A percentile compares a stretch with the other conserved stretches of the same genome.
These are phyloP conservation scores for Conticribra weissflogii DNA, from an alignment of 108 stramenopile genomes.

Conservation along the genomic window DNA sequence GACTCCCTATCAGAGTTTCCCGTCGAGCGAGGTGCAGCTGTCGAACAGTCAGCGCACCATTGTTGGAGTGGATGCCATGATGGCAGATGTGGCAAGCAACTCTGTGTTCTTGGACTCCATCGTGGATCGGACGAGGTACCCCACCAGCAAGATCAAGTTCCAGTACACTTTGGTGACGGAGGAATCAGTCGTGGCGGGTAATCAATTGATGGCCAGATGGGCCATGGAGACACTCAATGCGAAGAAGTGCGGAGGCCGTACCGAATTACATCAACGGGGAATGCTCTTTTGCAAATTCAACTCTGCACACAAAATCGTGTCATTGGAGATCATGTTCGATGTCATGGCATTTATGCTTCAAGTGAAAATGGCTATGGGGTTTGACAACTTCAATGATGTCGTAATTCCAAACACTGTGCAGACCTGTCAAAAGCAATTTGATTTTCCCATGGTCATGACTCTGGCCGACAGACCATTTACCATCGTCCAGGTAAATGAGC, in stretches of 20 bases:
- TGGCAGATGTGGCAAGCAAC: slow-evolving; percentile 91
- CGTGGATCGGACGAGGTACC: slow-evolving; percentile 76
- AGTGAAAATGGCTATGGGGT: slow-evolving; percentile 91
- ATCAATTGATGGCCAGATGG: slow-evolving; percentile 96
- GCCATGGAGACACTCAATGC: slow-evolving; percentile 91
- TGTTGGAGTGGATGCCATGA: slow-evolving; percentile 93
- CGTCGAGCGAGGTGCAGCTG: slow-evolving; percentile 89
- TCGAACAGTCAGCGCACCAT: slow-evolving; percentile 91
- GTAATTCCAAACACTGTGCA: slow-evolving; percentile 89
- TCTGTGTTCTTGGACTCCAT: slow-evolving; percentile 82
- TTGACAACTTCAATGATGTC: slow-evolving; percentile 73
- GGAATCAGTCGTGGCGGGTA: slow-evolving; percentile 87
- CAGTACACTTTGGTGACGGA: slow-evolving; percentile 90
- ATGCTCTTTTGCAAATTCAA: slow-evolving; percentile 96
- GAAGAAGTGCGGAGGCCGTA: slow-evolving; percentile 76
- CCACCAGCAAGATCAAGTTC: slow-evolving; percentile 76
- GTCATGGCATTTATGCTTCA: slow-evolving; percentile 99
- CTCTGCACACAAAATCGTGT: slow-evolving; percentile 83
- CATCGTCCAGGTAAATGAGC: slow-evolving; percentile 86
- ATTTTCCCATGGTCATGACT: slow-evolving; percentile 87
- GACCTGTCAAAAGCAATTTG: slow-evolving; percentile 78
- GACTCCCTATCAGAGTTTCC: slow-evolving; percentile 94
- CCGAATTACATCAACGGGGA: slow-evolving; percentile 86
- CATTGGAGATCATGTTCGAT: slow-evolving; percentile 94
- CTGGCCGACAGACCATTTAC: slow-evolving; percentile 85